Base-by-base conservation (phyloP, 1,139 yeast genomes). In the Wickerhamomyces sp. region DNA sequence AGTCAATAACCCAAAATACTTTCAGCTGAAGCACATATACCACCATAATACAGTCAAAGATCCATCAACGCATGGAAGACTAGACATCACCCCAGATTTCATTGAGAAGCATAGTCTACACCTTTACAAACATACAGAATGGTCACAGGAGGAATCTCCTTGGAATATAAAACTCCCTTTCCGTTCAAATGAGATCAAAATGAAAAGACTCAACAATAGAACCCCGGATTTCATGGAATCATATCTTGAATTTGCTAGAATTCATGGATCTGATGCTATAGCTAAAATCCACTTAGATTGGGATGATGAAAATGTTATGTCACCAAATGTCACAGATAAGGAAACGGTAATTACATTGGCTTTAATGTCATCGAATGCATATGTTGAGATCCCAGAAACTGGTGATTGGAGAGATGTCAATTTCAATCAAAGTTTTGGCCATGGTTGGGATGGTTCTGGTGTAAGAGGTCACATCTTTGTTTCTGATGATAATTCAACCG, bases 331-430 rank as follows among this genome's bases (percentile, higher is more conserved):
- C 9, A 67, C 78, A 4, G 96, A 91, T 64, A 76, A 76, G 45
- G 80, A 79, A 36, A 86, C 97, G 0, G 63, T 93, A 7, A 71
- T 91, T 6, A 70, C 86, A 2, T 67, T 93, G 40, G 99, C 98
- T 0, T 68, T 84, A 46, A 85, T 93, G 78, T 81, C 97, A 0
- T 86, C 96, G 2, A 87, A 93, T 64, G 98, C 99, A 3, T 93
- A 93, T 60, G 96, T 89, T 2, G 75, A 77, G 42, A 68, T 79
- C 35, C 97, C 98, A 2, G 60, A 61, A 11, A 77, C 81, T 35
- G 95, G 91, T 45, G 95, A 89, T 62, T 93, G 99, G 99, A 69
- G 84, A 39, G 95, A 91, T 57, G 81, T 91, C 7, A 82, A 81
- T 1, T 85, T 87, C 85, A 64, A 66, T 47, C 62, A 55, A 43